These are phyloP conservation scores for Mycena alexandri DNA, from an alignment of 768 basidiomycete species.

Conservation along the genomic window DNA sequence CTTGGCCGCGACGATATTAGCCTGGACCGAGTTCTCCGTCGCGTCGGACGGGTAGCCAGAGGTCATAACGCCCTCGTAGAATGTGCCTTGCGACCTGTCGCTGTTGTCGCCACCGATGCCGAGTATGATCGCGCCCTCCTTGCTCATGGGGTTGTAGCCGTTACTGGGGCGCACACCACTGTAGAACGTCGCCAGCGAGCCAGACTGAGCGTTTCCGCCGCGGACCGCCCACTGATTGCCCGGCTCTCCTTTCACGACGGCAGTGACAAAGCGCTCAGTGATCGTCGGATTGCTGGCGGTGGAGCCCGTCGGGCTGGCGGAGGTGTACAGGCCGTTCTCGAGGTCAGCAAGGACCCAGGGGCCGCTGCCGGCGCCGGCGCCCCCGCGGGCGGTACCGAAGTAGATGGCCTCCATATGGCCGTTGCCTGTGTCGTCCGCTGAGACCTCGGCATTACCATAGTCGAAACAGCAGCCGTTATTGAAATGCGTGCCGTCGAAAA, in stretches of 20 bases:
- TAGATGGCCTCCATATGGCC: conserved; percentile 33
- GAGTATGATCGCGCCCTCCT: conserved; percentile 36
- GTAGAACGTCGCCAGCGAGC: conserved; percentile 29
- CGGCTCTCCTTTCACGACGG: conserved; percentile 29
- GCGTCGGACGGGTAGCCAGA: conserved; percentile 30
- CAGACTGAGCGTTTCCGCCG: conserved; percentile 23
- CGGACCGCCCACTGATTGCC: conserved; percentile 10
- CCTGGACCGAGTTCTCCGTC: conserved; percentile 27
- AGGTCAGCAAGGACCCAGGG: conserved; percentile 33
- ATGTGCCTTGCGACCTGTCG: conserved; percentile 17
- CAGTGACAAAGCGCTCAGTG: conserved; percentile 32
- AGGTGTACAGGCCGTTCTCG: conserved; percentile 27
- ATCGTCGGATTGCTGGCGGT: conserved; percentile 24
- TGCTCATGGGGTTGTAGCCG: conserved; percentile 36
- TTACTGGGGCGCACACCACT: conserved; percentile 27
- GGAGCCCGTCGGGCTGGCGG: conserved; percentile 14
- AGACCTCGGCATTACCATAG: conserved; percentile 34
- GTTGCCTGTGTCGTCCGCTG: conserved; percentile 26
- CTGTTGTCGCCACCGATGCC: conserved; percentile 30
- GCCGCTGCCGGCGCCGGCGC: conserved; percentile 31
- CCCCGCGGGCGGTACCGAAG: conserved; percentile 22
- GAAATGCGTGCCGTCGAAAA: conserved; percentile 34
- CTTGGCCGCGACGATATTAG: conserved; percentile 21
- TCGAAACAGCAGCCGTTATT: conserved; percentile 31
- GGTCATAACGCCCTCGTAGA: conserved; percentile 30